A percentile compares a stretch with the other conserved stretches of the same genome.
Conservation (phyloP, 2,329 filamentous ascomycete genomes). For the Fusarium sp. region DNA sequence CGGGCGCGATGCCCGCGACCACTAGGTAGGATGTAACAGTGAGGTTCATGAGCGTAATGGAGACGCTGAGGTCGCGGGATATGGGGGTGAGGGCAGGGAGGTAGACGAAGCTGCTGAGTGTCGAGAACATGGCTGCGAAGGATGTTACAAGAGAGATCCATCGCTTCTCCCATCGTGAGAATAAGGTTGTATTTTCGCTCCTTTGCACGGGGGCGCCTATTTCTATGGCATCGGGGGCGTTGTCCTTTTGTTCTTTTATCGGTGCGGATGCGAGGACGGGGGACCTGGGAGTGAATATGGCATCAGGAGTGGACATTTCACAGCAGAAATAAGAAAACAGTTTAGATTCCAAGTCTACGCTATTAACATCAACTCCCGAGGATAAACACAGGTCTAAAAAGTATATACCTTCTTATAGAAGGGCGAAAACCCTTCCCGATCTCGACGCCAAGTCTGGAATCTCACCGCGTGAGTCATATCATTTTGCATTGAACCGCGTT, state of each 20-base stretch:
- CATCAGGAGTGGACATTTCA: background rate
- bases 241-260: background rate
- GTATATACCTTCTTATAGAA: background rate
- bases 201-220: background rate
- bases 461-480: background rate
- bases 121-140: background rate
- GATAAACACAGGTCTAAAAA: background rate
- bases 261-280: background rate
- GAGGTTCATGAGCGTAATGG: slow-evolving; percentile 56
- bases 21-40: slow-evolving; percentile 63
- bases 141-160: background rate
- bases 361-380: background rate
- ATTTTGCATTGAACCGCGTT: too few relatives aligned
- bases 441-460: background rate
- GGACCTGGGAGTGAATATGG: background rate
- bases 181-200: background rate
- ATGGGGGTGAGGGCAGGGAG: slow-evolving; percentile 62
- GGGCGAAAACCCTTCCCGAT: background rate
- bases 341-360: background rate
- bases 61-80: slow-evolving; percentile 58
- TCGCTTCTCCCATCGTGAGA: background rate
- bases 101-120: slow-evolving; percentile 54
- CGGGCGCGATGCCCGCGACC: background rate
- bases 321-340: background rate
- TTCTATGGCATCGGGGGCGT: background rate